Evolutionary conservation across 768 basidiomycete genomes (phyloP).

Genomic region (Leccinellum albellum): DNA sequence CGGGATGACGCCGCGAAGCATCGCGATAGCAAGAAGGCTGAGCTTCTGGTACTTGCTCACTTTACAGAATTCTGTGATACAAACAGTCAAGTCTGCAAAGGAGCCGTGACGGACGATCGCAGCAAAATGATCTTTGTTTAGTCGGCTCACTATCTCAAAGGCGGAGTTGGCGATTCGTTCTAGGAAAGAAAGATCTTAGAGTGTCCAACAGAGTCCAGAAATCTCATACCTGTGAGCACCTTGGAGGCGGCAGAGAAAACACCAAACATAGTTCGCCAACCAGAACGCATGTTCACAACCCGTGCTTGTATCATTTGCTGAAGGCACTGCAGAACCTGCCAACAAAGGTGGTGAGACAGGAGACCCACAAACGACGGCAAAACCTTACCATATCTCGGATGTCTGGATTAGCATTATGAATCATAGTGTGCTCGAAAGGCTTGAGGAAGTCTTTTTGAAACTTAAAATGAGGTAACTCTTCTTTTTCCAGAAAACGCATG

Average conservation of each 20-base stretch:
- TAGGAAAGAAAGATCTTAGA: constrained; percentile 25
- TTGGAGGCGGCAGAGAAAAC: constrained; percentile 97
- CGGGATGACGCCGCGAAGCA: constrained; percentile 90
- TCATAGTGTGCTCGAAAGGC: constrained; percentile 98
- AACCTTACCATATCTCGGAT: constrained; percentile 87
- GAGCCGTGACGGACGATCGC: constrained; percentile 92
- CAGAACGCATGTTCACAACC: constrained; percentile 92
- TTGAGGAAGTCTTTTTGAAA: constrained; percentile 99
- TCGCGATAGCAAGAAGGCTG: constrained; percentile 91
- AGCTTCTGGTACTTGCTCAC: constrained; percentile 99
- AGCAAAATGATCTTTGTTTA: constrained; percentile 87
- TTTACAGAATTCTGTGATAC: constrained; percentile 99
- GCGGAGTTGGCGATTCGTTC: constrained; percentile 91
- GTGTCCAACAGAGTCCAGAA: neutral
- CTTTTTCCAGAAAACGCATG: constrained; percentile 98
- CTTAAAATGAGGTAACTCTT: constrained; percentile 95
- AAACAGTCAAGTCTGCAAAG: constrained; percentile 93
- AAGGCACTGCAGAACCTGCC: constrained; percentile 90
- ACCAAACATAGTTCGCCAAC: constrained; percentile 99
- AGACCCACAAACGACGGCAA: neutral
- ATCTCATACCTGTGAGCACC: constrained; percentile 70
- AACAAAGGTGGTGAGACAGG: neutral
- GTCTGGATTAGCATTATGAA: constrained; percentile 92
- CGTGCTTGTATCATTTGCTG: constrained; percentile 98
- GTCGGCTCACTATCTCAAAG: constrained; percentile 89